Evolutionary conservation across 148 eudicot species (phyloP).

Genomic region (Silene conica): DNA sequence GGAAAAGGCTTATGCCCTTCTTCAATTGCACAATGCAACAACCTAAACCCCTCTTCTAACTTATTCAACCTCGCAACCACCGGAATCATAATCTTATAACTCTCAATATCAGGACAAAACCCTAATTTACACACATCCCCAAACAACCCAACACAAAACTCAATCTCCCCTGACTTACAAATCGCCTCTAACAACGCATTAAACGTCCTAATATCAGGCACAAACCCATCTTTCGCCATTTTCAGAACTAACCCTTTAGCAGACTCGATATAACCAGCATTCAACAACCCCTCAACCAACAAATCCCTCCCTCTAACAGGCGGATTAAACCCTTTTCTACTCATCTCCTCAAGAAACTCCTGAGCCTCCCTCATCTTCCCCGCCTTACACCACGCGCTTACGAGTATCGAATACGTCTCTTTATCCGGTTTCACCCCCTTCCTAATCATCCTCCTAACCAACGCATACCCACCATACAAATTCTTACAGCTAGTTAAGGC

Average conservation of each 20-base stretch:
- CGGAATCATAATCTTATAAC: conserved; percentile 76
- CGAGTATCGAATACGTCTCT: conserved; percentile 74
- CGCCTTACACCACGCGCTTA: conserved; percentile 88
- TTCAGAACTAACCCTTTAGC: conserved; percentile 75
- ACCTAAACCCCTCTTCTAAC: conserved; percentile 69
- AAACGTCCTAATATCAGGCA: conserved; percentile 80
- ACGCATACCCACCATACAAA: conserved; percentile 84
- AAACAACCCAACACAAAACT: conserved; percentile 69
- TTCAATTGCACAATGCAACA: conserved; percentile 78
- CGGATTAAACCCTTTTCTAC: conserved; percentile 76
- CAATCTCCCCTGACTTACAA: conserved; percentile 65
- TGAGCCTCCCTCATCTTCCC: conserved; percentile 90
- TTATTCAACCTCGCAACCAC: conserved; percentile 57
- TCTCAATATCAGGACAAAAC: conserved; percentile 63
- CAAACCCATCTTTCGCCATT: conserved; percentile 79
- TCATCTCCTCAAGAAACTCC: conserved; percentile 87
- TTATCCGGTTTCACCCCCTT: conserved; percentile 64
- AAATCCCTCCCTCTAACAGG: conserved; percentile 90
- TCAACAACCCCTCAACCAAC: conserved; percentile 78
- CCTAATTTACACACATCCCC: conserved; percentile 65
- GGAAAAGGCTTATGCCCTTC: conserved; percentile 91
- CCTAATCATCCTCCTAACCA: conserved; percentile 82
- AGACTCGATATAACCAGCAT: conserved; percentile 84
- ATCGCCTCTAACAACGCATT: conserved; percentile 77
- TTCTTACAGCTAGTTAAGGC: conserved; percentile 76